phyloP scores from a whole-genome alignment of 2,329 filamentous ascomycete species.

The Pseudopyrenochaeta lycopersici region DNA sequence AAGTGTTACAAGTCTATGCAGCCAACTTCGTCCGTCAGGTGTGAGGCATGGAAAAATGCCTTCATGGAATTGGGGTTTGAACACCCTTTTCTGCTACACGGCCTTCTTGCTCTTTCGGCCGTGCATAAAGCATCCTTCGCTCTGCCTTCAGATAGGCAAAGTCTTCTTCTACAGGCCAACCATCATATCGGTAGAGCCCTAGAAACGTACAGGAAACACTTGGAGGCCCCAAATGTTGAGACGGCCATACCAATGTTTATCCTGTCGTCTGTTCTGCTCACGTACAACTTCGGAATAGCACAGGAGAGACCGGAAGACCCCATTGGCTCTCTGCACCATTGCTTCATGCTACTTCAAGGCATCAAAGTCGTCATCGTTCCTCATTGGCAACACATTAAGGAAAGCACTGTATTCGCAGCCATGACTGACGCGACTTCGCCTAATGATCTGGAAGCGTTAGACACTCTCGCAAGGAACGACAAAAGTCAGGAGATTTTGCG shows the following conservation, averaged over 20 bases:
- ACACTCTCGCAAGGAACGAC: slow-evolving; percentile 21
- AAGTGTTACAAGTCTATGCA: slow-evolving; percentile 31
- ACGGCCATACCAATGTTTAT: slow-evolving; percentile 41
- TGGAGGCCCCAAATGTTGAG: slow-evolving; percentile 29
- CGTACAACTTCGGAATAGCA: slow-evolving; percentile 41
- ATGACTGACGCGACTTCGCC: slow-evolving; percentile 20
- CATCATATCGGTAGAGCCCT: slow-evolving; percentile 37
- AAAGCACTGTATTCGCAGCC: slow-evolving; percentile 23
- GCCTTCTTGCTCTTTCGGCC: slow-evolving; percentile 40
- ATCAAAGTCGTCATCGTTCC: slow-evolving; percentile 36
- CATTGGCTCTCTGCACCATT: slow-evolving; percentile 37
- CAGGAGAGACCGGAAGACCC: slow-evolving; percentile 38
- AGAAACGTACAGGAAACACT: slow-evolving; percentile 29
- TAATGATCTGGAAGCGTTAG: slow-evolving; percentile 16
- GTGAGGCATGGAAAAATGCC: slow-evolving; percentile 26
- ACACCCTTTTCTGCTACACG: slow-evolving; percentile 40
- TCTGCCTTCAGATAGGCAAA: slow-evolving; percentile 26
- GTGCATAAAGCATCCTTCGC: slow-evolving; percentile 35
- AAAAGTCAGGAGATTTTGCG: slow-evolving; percentile 29
- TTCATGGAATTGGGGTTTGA: slow-evolving; percentile 36
- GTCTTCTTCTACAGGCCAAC: slow-evolving; percentile 37
- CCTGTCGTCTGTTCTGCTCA: slow-evolving; percentile 36
- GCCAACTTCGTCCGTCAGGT: slow-evolving; percentile 16
- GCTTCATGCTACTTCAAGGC: slow-evolving; percentile 38
- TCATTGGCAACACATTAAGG: slow-evolving; percentile 29